Evolutionary conservation across 164 flowering plant genomes (phyloP), one percentile per base, ranked within the genome.

Genomic region (Aristolochia fimbriata): DNA sequence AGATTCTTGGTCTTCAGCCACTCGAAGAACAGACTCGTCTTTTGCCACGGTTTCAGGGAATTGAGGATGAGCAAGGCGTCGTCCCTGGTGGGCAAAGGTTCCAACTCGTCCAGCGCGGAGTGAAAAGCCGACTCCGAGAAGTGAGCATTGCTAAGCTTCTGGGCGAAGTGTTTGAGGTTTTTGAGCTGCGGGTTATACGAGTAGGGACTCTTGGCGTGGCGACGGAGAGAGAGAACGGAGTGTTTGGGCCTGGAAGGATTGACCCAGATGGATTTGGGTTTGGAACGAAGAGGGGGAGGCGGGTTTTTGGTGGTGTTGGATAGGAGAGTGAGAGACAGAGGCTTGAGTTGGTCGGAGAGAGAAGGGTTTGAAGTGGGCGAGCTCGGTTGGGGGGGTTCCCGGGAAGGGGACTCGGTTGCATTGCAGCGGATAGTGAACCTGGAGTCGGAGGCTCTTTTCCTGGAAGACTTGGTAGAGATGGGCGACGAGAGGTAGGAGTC

Each of bases 231-330:
- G 58, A 93, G 84, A 1, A 85, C 94, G 1, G 90, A 75, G 59
- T 75, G 88, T 66, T 71, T 86, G 17, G 87, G 85, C 70, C 67
- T 84, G 15, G 92, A 63, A 62, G 97, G 98, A 67, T 93, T 93
- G 60, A 88, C 85, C 98, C 98, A 92, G 6, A 73, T 79, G 65
- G 98, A 89, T 61, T 83, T 89, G 1, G 91, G 95, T 70, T 84
- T 85, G 10, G 83, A 64, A 19, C 71, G 59, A 59, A 81, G 71
- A 11, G 65, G 70, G 68, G 84, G 68, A n/a, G 55, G 52, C 43
- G 48, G 25, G 47, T 59, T 23, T 46, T 65, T 47, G 55, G 51
- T 53, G 55, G 43, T 58, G 53, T 50, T 11, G 31, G 71, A 58
- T 56, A 33, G 63, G 55, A 54, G 48, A 20, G 55, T 65, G 60